Base-by-base conservation (phyloP, 129 eudicot genomes). In the Flaveria trinervia region DNA sequence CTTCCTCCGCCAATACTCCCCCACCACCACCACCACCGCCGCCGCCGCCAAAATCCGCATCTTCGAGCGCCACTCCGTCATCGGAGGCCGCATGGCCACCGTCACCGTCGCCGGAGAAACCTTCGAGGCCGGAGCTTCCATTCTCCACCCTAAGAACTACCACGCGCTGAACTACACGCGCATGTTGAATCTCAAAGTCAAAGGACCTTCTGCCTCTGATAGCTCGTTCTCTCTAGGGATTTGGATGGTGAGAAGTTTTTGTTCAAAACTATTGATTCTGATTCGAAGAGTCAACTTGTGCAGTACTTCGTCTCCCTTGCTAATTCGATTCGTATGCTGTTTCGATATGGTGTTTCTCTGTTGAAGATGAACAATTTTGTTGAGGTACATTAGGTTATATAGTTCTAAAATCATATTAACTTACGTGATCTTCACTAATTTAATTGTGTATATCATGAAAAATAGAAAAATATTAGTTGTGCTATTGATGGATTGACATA, bases 31-130 rank as follows among this genome's bases (percentile, higher is more conserved):
- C 41, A 15, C 60, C 78, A 30, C n/a, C n/a, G n/a, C 52, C 80
- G 36, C 57, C 72, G 41, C 52, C 80, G 36, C 57, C 72, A 55
- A 74, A 7, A 88, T 93, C 82, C 82, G 62, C 6, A 79, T 93
- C 28, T 93, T 93, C 88, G 98, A 93, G 72, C 83, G 93, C 12
- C 80, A 87, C 67, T 72, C 45, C 74, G 57, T 84, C 82, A 90
- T 89, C 72, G 98, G 98, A 14, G 98, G 98, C 70, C 97, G 98
- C 26, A 90, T 91, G 98, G 96, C 98, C 43, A 89, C 98, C 7
- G 93, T 93, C 68, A 71, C 89, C 25, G 56, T 93, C 65, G 82
- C 83, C 83, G 92, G 91, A 39, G 78, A 93, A 16, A 91, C 93
- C 1, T 91, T 93, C 80, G 98, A 93, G 68, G 97, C 98, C 68